Percentiles rank a stretch among this genome's conserved stretches.
phyloP scores from a whole-genome alignment of 2,329 filamentous ascomycete species.

The Diaporthe sp. region DNA sequence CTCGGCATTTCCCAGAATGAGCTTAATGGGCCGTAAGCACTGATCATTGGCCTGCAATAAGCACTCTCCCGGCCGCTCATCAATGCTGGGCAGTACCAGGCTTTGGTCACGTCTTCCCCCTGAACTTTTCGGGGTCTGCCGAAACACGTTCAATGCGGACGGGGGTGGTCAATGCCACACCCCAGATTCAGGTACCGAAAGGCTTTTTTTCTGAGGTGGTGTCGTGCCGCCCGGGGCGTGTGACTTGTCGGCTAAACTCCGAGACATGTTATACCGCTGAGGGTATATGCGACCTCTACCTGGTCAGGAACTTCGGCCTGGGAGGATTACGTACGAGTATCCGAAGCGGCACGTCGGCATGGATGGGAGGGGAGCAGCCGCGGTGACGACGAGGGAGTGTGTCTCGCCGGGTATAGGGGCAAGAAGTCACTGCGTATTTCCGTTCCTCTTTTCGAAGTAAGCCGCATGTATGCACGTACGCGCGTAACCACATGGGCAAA shows the following conservation, averaged over 20 bases:
- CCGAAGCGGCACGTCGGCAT: neutral
- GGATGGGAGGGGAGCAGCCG: neutral
- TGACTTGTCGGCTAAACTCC: conserved; percentile 19
- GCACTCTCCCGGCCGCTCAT: neutral
- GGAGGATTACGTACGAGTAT: neutral
- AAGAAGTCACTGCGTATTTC: too few species aligned
- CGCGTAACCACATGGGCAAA: neutral
- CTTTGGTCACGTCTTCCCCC: too few species aligned
- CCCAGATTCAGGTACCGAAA: neutral
- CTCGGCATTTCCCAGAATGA: neutral
- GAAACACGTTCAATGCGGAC: conserved; percentile 18
- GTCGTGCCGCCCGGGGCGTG: too few species aligned
- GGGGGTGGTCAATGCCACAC: neutral
- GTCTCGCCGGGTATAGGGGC: too few species aligned
- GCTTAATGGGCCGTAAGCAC: neutral
- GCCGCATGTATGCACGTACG: neutral
- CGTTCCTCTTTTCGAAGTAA: neutral
- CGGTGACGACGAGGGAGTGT: neutral
- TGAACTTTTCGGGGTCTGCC: neutral
- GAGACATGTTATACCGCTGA: neutral
- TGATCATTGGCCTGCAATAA: neutral
- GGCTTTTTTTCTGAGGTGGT: too few species aligned
- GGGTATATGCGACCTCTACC: neutral
- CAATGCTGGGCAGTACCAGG: conserved; percentile 25
- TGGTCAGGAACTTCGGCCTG: neutral